phyloP scores from a whole-genome alignment of 192 early-diverging fungal species.

The Coemansia sp. region DNA sequence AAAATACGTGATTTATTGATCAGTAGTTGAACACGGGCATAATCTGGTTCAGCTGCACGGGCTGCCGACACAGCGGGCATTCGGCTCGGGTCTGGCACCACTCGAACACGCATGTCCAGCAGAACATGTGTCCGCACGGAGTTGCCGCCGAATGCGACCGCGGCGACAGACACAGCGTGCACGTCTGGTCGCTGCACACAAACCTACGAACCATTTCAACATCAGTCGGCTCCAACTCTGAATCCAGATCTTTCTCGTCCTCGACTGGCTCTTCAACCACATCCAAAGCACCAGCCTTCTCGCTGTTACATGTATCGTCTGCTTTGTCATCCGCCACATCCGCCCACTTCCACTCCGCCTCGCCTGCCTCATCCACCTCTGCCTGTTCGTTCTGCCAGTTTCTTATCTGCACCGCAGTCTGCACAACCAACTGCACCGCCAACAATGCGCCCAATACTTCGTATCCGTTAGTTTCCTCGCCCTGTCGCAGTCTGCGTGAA shows the following conservation, averaged over 20 bases:
- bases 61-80: slow-evolving; percentile 91
- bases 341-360: slow-evolving; percentile 5
- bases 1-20: background rate
- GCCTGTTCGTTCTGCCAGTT: slow-evolving; percentile 23
- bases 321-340: slow-evolving; percentile 1
- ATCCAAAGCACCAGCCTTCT: no score
- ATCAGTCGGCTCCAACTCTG: background rate
- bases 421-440: slow-evolving; percentile 67
- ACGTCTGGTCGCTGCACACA: slow-evolving; percentile 61
- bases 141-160: slow-evolving; percentile 79
- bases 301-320: background rate
- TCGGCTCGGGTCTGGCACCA: slow-evolving; percentile 92
- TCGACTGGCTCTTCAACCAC: no score
- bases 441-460: slow-evolving; percentile 85
- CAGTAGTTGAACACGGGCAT: slow-evolving; percentile 76
- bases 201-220: slow-evolving; percentile 32
- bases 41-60: slow-evolving; percentile 68
- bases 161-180: slow-evolving; percentile 82
- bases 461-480: slow-evolving; percentile 76
- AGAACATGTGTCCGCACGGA: slow-evolving; percentile 94
- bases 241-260: background rate
- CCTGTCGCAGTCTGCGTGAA: slow-evolving; percentile 68
- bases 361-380: background rate
- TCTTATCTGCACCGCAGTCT: slow-evolving; percentile 50
- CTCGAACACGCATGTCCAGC: slow-evolving; percentile 91